phyloP scores from a whole-genome alignment of 129 eudicot genomes.

The Flaveria linearis region DNA sequence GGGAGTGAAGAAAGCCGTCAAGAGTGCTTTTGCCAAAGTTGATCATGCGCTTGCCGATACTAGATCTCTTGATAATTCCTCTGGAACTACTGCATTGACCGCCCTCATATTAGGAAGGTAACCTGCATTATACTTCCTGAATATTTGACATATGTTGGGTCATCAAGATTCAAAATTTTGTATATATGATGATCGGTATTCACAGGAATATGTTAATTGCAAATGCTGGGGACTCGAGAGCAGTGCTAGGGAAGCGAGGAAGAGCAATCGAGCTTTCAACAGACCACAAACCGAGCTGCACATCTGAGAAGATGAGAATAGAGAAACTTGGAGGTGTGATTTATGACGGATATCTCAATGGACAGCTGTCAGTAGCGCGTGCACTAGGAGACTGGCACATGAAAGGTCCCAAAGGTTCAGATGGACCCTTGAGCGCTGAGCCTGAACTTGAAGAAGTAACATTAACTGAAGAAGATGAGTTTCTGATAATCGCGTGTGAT shows the following conservation, averaged over 20 bases:
- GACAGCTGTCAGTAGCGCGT: constrained; percentile 84
- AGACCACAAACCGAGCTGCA: constrained; percentile 87
- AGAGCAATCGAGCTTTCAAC: constrained; percentile 76
- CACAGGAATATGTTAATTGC: constrained; percentile 75
- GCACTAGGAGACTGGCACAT: constrained; percentile 96
- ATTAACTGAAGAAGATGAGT: constrained; percentile 78
- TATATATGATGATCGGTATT: background rate
- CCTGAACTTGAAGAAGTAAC: constrained; percentile 66
- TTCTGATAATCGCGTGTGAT: constrained; percentile 81
- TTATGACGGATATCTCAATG: constrained; percentile 80
- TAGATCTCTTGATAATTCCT: constrained; percentile 63
- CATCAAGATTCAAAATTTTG: background rate
- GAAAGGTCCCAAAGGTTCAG: constrained; percentile 80
- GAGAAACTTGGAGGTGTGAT: constrained; percentile 82
- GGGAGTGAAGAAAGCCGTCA: constrained; percentile 60
- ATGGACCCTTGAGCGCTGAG: constrained; percentile 66
- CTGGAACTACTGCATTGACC: constrained; percentile 83
- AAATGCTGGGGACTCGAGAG: constrained; percentile 91
- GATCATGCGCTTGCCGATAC: constrained; percentile 82
- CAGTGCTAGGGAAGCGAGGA: constrained; percentile 87
- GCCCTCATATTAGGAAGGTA: constrained; percentile 79
- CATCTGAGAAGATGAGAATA: constrained; percentile 66
- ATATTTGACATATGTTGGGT: background rate
- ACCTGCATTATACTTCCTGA: background rate
- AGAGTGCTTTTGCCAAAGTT: constrained; percentile 72